Conservation (phyloP, 139 green algal genomes). For the Coccomyxa sp. region DNA sequence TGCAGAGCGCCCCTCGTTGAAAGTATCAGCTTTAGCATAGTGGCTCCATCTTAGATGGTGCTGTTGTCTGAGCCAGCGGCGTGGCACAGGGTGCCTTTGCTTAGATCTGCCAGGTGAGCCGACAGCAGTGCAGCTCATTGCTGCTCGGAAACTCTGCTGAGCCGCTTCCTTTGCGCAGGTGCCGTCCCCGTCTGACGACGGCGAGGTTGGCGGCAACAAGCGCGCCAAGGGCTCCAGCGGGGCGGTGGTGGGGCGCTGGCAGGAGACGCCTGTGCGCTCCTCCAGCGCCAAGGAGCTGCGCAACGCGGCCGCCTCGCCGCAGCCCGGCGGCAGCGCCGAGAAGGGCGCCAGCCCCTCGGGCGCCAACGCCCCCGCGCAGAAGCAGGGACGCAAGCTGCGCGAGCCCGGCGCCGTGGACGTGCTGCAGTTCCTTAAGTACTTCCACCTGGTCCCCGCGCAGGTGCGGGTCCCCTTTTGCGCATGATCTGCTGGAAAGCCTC, state of each 20-base stretch:
- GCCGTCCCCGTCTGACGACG: constrained; percentile 20
- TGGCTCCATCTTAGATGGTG: no score
- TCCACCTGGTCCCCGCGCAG: constrained; percentile 61
- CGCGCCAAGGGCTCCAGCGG: not conserved
- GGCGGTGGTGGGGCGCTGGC: constrained; percentile 17
- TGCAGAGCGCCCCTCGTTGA: no score
- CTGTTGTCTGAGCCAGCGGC: no score
- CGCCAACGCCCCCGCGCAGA: not conserved
- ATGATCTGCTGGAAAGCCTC: no score
- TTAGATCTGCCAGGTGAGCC: no score
- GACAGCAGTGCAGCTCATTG: no score
- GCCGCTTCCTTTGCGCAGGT: not conserved
- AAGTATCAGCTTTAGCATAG: no score
- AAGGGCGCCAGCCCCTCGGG: not conserved
- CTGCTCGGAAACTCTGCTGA: no score
- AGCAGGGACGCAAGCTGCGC: not conserved
- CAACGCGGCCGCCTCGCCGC: not conserved
- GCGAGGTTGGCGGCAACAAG: constrained; percentile 6
- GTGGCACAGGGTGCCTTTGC: no score
- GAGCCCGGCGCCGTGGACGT: constrained; percentile 32
- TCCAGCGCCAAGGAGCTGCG: constrained; percentile 2
- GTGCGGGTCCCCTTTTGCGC: constrained; percentile 8
- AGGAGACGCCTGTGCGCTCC: not conserved
- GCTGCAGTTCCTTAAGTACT: constrained; percentile 69
- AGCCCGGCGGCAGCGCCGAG: not conserved